Evolutionary conservation across 805 yeast species (phyloP).

Genomic region (Schwanniomyces pseudopolymorphus): DNA sequence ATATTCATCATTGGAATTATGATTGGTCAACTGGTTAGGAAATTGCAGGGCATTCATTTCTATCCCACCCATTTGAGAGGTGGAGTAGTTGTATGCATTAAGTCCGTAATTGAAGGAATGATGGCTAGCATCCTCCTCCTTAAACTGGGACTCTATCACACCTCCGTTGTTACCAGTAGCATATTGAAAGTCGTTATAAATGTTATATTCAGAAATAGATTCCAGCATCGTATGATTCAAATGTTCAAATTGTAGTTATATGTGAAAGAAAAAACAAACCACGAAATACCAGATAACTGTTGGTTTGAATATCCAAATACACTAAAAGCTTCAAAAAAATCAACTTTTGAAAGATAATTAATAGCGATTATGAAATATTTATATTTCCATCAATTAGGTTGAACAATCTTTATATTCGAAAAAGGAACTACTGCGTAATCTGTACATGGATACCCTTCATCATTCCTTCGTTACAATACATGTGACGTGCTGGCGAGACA

Average conservation of each 20-base stretch:
- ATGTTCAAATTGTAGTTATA: neutral
- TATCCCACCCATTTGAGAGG: neutral
- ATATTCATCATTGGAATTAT: neutral
- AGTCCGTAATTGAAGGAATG: neutral
- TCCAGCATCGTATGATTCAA: neutral
- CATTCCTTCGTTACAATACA: neutral
- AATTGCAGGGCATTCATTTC: neutral
- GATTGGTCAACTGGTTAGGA: neutral
- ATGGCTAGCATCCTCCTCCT: neutral
- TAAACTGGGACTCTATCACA: neutral
- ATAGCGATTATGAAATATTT: neutral
- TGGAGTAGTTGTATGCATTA: neutral
- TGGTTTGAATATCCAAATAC: neutral
- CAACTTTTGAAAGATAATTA: no score
- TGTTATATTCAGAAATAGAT: neutral
- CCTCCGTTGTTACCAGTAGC: neutral
- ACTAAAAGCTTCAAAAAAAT: neutral
- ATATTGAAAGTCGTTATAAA: neutral
- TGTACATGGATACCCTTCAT: neutral
- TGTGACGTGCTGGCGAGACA: slow-evolving; percentile 1
- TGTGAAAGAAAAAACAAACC: neutral
- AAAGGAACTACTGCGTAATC: slow-evolving; percentile 1
- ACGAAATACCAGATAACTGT: neutral
- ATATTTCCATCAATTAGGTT: neutral
- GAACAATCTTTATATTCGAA: neutral